Evolutionary conservation across 1,139 yeast species (phyloP).

Genomic region (Yamadazyma mexicana): DNA sequence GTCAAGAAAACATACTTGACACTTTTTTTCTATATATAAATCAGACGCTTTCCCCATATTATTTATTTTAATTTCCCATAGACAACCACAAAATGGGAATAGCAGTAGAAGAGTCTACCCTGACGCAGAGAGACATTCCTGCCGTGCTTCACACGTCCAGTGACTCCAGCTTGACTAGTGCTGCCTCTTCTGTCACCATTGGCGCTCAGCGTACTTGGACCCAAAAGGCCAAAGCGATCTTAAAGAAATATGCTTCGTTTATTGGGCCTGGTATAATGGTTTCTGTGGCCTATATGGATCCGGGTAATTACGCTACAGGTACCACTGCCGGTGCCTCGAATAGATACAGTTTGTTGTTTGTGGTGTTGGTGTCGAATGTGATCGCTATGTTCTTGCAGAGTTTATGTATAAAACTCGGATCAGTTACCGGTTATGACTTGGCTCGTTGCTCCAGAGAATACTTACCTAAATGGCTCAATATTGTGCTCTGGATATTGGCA

Average conservation of each 20-base stretch:
- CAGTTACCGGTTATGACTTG: conserved; percentile 77
- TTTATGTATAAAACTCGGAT: conserved; percentile 71
- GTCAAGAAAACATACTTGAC: too few species aligned
- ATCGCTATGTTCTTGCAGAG: conserved; percentile 75
- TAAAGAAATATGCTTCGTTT: conserved; percentile 53
- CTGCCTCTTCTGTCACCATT: background rate
- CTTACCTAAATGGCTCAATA: conserved; percentile 62
- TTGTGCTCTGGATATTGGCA: conserved; percentile 62
- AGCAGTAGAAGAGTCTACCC: background rate
- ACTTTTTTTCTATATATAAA: too few species aligned
- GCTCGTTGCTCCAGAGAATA: conserved; percentile 67
- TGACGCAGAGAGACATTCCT: too few species aligned
- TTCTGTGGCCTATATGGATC: conserved; percentile 78
- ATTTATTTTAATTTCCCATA: too few species aligned
- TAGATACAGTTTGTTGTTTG: conserved; percentile 61
- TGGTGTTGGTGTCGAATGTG: conserved; percentile 64
- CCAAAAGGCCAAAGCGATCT: conserved; percentile 6
- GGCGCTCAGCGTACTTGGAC: background rate
- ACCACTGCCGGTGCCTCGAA: conserved; percentile 76
- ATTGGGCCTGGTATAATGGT: conserved; percentile 83
- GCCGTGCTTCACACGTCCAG: too few species aligned
- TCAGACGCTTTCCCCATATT: too few species aligned
- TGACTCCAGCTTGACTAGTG: background rate
- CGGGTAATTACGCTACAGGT: conserved; percentile 83
- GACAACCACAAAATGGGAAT: background rate